Evolutionary conservation across 2,329 filamentous ascomycete genomes (phyloP), one percentile per base, ranked within the genome.

Genomic region (Fusarium sp.): DNA sequence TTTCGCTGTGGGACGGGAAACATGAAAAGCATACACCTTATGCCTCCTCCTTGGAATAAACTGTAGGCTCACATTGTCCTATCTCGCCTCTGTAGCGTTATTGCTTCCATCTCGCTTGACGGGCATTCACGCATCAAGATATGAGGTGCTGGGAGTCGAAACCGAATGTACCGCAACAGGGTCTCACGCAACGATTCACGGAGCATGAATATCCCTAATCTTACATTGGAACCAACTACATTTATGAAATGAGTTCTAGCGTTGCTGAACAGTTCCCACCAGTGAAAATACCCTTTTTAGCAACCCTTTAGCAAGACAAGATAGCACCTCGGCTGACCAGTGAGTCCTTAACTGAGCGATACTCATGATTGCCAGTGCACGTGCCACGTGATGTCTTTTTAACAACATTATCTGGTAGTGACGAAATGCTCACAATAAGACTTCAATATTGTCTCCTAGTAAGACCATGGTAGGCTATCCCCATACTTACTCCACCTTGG

Each of bases 1-100:
- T 61, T 37, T 17, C 29, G 23, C 19, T 33, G 47, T 63, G 31
- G 23, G 55, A 64, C 54, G 43, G 44, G 29, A 60, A 60, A 63
- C 25, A 19, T 17, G 25, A 27, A n/a, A 36, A n/a, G 15, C 23
- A 25, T 25, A 25, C 23, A 6, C 23, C 23, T 25, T 6, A 25
- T 25, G 23, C 23, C 23, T 5, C 23, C 23, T 25, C 23, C 23
- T 6, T 25, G 23, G 2, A 25, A 25, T 25, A 25, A 2, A 10
- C 27, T 27, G 25, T 27, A 27, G 25, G 8, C 25, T 27, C 27
- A 29, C 13, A 7, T 29, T 13, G 27, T 13, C 27, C 7, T 29
- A 29, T 19, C 31, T 9, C 11, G 15, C 29, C 14, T 35, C 9
- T 19, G 14, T 27, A 10, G 23, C 25, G 27, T 27, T 27, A 27